Percentiles rank a stretch among this genome's conserved stretches.
These are phyloP conservation scores for Sugiyamaella smithiae DNA, from an alignment of 805 yeast species.

Conservation along the genomic window DNA sequence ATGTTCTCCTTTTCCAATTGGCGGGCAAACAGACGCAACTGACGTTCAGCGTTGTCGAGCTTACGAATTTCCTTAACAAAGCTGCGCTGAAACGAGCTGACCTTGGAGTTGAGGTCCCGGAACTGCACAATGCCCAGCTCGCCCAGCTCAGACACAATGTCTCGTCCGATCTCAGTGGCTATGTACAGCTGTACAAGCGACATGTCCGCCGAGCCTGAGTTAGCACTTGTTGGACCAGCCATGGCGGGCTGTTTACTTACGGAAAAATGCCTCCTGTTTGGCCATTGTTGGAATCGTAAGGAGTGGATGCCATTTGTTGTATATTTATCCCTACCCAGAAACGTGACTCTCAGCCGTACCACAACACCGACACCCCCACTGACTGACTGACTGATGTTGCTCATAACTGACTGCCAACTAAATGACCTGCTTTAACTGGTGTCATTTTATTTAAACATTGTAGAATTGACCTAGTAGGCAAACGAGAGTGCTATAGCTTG, in stretches of 20 bases:
- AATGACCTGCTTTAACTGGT: no score
- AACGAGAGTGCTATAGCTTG: no score
- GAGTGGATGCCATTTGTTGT: constrained; percentile 2
- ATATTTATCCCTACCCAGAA: neutral
- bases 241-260: constrained; percentile 22
- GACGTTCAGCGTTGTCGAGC: constrained; percentile 86
- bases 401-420: no score
- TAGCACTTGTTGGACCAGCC: neutral
- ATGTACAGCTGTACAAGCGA: constrained; percentile 86
- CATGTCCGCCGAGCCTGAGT: constrained; percentile 90
- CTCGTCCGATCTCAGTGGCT: constrained; percentile 86
- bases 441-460: no score
- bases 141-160: constrained; percentile 81
- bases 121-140: constrained; percentile 84
- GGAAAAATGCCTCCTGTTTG: constrained; percentile 37
- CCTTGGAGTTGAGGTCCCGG: constrained; percentile 78
- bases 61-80: constrained; percentile 84
- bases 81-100: constrained; percentile 82
- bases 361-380: no score
- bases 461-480: no score
- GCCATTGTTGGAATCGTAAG: constrained; percentile 9
- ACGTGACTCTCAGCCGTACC: constrained; percentile 1
- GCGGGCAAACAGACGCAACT: constrained; percentile 49
- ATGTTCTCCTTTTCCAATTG: constrained; percentile 34
- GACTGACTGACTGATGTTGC: no score